phyloP scores from a whole-genome alignment of 2,329 filamentous ascomycete genomes.

The Alternaria novae-zelandiae region DNA sequence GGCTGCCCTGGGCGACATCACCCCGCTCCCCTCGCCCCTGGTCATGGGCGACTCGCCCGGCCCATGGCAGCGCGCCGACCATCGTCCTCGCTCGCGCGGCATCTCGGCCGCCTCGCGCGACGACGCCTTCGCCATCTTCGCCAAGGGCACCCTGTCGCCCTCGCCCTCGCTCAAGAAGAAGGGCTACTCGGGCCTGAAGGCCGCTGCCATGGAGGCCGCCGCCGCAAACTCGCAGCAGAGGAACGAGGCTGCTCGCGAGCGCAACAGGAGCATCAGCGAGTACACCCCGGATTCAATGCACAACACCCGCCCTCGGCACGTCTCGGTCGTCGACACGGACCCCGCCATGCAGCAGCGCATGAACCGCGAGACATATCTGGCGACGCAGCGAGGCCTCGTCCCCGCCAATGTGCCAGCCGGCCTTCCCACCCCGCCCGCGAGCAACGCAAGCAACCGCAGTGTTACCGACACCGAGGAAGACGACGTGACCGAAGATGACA shows the following conservation, averaged over 20 bases:
- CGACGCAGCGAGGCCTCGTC: slow-evolving; percentile 76
- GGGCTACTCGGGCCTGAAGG: slow-evolving; percentile 53
- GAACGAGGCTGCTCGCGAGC: slow-evolving; percentile 58
- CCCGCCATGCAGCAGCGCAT: slow-evolving; percentile 60
- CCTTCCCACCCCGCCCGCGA: slow-evolving; percentile 78
- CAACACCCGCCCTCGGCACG: slow-evolving; percentile 70
- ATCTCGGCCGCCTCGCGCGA: slow-evolving; percentile 39
- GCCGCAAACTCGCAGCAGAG: slow-evolving; percentile 42
- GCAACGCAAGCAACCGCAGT: slow-evolving; percentile 66
- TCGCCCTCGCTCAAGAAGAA: slow-evolving; percentile 55
- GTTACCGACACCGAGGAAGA: slow-evolving; percentile 62
- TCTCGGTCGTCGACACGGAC: slow-evolving; percentile 58
- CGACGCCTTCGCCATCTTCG: slow-evolving; percentile 39
- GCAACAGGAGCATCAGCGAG: slow-evolving; percentile 87
- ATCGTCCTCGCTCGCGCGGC: slow-evolving; percentile 45
- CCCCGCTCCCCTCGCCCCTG: slow-evolving; percentile 59
- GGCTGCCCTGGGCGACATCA: slow-evolving; percentile 57
- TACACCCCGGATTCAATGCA: slow-evolving; percentile 77
- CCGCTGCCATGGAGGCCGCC: slow-evolving; percentile 49
- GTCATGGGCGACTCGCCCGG: slow-evolving; percentile 51
- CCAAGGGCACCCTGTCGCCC: slow-evolving; percentile 43
- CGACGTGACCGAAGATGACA: slow-evolving; percentile 52
- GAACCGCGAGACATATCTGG: slow-evolving; percentile 82
- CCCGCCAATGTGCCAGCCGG: slow-evolving; percentile 54
- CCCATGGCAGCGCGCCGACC: slow-evolving; percentile 50